Percentiles rank a stretch among this genome's conserved stretches.
phyloP scores from a whole-genome alignment of 78 protist genomes.

The Dictyostelium purpureum region DNA sequence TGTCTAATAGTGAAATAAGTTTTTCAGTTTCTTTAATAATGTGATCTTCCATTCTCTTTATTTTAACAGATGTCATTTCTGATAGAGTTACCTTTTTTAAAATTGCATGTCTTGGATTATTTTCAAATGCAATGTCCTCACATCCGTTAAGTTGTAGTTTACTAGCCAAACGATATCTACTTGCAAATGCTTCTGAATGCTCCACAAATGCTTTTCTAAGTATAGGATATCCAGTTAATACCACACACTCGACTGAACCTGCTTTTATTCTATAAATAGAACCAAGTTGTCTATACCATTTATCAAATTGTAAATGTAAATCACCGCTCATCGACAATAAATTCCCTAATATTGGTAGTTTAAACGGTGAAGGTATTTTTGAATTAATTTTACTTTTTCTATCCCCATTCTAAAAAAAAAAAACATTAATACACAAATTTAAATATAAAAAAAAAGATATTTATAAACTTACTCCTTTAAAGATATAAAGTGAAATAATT shows the following conservation, averaged over 20 bases:
- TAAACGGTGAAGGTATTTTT: background rate
- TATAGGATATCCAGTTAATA: slow-evolving; percentile 4
- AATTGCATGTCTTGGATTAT: background rate
- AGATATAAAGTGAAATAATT: too few species aligned
- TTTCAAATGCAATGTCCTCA: background rate
- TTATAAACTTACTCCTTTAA: too few species aligned
- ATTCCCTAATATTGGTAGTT: background rate
- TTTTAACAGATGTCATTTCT: background rate
- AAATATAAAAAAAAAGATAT: too few species aligned
- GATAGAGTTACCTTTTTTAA: background rate
- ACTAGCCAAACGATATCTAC: background rate
- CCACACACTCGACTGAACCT: slow-evolving; percentile 28
- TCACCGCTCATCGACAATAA: background rate
- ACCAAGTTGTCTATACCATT: slow-evolving; percentile 31
- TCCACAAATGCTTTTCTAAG: slow-evolving; percentile 32
- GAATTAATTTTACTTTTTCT: background rate
- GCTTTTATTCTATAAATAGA: background rate
- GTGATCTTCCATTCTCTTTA: background rate
- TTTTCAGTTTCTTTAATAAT: background rate
- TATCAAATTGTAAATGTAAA: background rate
- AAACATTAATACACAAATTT: background rate
- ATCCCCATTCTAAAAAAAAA: background rate
- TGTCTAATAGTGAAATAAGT: background rate
- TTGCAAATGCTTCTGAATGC: background rate
- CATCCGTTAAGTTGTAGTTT: background rate